Evolutionary conservation across 2,329 filamentous ascomycete species (phyloP).

Genomic region (Ophiostoma quercus): DNA sequence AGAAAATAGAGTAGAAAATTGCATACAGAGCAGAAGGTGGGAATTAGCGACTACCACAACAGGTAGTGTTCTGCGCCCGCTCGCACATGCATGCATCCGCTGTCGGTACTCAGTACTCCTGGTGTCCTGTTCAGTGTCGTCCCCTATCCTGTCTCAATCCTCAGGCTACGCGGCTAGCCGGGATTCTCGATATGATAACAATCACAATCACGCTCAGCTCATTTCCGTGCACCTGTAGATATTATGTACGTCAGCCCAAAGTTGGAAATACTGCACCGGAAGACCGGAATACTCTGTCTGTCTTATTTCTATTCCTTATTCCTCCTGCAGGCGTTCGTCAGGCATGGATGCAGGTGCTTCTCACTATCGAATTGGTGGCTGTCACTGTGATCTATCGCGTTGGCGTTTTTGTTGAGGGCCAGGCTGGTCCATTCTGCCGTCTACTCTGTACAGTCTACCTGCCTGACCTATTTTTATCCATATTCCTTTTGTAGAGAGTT

Average conservation of each 20-base stretch:
- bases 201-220: background rate
- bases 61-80: conserved; percentile 14
- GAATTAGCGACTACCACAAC: conserved; percentile 6
- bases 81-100: conserved; percentile 12
- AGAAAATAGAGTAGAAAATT: too few species aligned
- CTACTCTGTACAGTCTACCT: background rate
- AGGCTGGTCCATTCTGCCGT: background rate
- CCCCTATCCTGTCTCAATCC: background rate
- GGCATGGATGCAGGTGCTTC: background rate
- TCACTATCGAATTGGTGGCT: background rate
- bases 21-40: background rate
- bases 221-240: background rate
- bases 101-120: background rate
- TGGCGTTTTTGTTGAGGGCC: background rate
- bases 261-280: background rate
- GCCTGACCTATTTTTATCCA: conserved; percentile 1
- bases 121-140: background rate
- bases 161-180: conserved; percentile 6
- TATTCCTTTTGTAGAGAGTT: background rate
- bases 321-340: background rate
- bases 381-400: background rate
- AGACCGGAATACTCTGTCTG: background rate
- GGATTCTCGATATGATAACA: background rate
- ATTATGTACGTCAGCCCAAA: background rate
- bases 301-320: background rate